Conservation (phyloP, 225 moss, liverwort and hornwort species). For the Physcomitrium patens region DNA sequence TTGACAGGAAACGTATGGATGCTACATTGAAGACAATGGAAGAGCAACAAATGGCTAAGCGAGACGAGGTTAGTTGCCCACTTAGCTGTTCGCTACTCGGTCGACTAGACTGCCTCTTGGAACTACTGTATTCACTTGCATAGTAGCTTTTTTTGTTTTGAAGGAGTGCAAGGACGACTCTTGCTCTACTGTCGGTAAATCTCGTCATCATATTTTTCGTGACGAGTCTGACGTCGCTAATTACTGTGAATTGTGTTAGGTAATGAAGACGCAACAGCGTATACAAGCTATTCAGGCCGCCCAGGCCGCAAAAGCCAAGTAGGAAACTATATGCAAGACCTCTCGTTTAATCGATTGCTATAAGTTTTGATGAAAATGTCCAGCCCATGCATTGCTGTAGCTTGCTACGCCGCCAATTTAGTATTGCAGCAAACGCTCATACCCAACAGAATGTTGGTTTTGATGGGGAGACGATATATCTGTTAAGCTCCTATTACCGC, state of each 20-base stretch:
- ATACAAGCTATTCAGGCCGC: constrained; percentile 66
- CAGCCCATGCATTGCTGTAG: not conserved
- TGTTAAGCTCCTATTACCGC: not conserved
- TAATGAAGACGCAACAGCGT: constrained; percentile 77
- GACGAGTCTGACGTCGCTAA: not conserved
- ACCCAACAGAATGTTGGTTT: not conserved
- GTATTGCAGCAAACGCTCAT: constrained; percentile 18
- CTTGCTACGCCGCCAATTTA: constrained; percentile 8
- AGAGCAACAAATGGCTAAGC: constrained; percentile 75
- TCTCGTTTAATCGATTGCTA: constrained; percentile 20
- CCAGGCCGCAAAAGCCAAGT: constrained; percentile 66
- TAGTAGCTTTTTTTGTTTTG: constrained; percentile 4
- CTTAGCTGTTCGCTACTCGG: constrained; percentile 18
- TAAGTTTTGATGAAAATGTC: constrained; percentile 15
- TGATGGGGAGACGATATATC: constrained; percentile 2
- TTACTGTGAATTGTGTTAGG: constrained; percentile 41
- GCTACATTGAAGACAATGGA: constrained; percentile 84
- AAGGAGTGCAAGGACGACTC: not conserved
- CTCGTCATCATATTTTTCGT: not conserved
- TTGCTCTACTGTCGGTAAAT: no score
- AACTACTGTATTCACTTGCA: constrained; percentile 3
- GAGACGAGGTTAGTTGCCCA: constrained; percentile 72
- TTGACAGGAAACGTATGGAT: constrained; percentile 81
- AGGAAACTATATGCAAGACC: constrained; percentile 29
- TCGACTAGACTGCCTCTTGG: not conserved